Percentiles rank a stretch among this genome's conserved stretches.
These are phyloP conservation scores for Epichloe amarillans DNA, from an alignment of 2,329 filamentous ascomycete genomes.

Conservation along the genomic window DNA sequence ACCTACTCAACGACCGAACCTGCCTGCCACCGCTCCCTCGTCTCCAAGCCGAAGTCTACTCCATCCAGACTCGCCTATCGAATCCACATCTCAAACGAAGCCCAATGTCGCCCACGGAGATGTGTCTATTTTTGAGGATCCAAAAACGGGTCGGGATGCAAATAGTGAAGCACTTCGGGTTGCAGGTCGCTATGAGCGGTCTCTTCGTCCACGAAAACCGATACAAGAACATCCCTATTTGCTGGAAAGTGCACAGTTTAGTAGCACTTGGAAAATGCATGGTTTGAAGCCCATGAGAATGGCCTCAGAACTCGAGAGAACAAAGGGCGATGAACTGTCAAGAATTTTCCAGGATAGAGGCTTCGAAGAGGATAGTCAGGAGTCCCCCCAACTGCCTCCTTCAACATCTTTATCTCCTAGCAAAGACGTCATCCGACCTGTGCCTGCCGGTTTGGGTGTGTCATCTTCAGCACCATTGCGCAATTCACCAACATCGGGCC, in stretches of 20 bases:
- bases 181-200: slow-evolving; percentile 28
- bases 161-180: slow-evolving; percentile 12
- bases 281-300: slow-evolving; percentile 40
- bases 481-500: slow-evolving; percentile 14
- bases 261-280: slow-evolving; percentile 37
- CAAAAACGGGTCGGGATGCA: not conserved
- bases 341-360: slow-evolving; percentile 40
- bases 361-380: slow-evolving; percentile 39
- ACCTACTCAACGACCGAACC: not conserved
- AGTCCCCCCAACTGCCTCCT: slow-evolving; percentile 17
- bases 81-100: not conserved
- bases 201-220: slow-evolving; percentile 44
- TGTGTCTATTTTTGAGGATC: not conserved
- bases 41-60: not conserved
- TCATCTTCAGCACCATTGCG: slow-evolving; percentile 18
- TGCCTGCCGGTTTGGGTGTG: slow-evolving; percentile 10
- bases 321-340: slow-evolving; percentile 31
- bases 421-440: slow-evolving; percentile 9
- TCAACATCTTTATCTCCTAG: slow-evolving; percentile 22
- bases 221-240: slow-evolving; percentile 48
- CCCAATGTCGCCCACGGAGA: not conserved
- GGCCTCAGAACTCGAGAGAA: slow-evolving; percentile 16
- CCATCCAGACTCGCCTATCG: not conserved
- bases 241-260: slow-evolving; percentile 42
- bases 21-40: not conserved